A percentile compares a stretch with the other conserved stretches of the same genome.
phyloP scores from a whole-genome alignment of 805 yeast species.

The Starmerella roubikii region DNA sequence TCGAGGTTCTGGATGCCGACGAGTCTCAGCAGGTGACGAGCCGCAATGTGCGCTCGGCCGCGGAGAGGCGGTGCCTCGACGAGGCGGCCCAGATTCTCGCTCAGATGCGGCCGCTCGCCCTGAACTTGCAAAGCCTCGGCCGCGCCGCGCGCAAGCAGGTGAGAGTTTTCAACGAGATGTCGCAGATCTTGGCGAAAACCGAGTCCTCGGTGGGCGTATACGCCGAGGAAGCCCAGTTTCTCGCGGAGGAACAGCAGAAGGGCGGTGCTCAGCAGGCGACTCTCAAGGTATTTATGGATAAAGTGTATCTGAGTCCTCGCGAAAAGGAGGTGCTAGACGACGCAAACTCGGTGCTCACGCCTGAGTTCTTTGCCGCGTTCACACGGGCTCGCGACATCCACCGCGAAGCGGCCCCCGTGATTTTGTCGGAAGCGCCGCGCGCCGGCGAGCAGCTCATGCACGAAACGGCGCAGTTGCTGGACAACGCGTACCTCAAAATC shows the following conservation, averaged over 20 bases:
- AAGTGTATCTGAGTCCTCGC: slow-evolving; percentile 54
- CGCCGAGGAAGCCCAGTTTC: slow-evolving; percentile 21
- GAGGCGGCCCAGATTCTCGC: slow-evolving; percentile 21
- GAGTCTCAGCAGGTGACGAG: slow-evolving; percentile 1
- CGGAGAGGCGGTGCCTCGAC: slow-evolving; percentile 10
- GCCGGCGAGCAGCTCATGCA: slow-evolving; percentile 33
- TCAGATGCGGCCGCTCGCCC: slow-evolving; percentile 26
- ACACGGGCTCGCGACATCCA: slow-evolving; percentile 51
- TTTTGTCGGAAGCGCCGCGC: slow-evolving; percentile 41
- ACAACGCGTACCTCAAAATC: slow-evolving; percentile 42
- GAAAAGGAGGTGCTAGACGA: slow-evolving; percentile 47
- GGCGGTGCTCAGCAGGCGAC: slow-evolving; percentile 20
- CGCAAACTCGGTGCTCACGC: slow-evolving; percentile 25
- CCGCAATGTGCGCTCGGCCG: slow-evolving; percentile 14
- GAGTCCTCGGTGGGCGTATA: slow-evolving; percentile 20
- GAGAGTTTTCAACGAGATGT: slow-evolving; percentile 18
- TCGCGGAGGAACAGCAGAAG: slow-evolving; percentile 19
- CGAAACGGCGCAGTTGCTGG: slow-evolving; percentile 33
- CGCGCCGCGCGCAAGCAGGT: slow-evolving; percentile 16
- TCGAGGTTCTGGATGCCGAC: slow-evolving; percentile 15
- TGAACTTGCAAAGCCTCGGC: slow-evolving; percentile 20
- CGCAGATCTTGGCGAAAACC: slow-evolving; percentile 15
- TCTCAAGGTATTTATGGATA: slow-evolving; percentile 31
- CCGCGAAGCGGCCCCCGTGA: slow-evolving; percentile 45
- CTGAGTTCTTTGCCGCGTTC: slow-evolving; percentile 47